These are phyloP conservation scores for Salix arbutifolia DNA, from an alignment of 345 rosid genomes.

Conservation along the genomic window DNA sequence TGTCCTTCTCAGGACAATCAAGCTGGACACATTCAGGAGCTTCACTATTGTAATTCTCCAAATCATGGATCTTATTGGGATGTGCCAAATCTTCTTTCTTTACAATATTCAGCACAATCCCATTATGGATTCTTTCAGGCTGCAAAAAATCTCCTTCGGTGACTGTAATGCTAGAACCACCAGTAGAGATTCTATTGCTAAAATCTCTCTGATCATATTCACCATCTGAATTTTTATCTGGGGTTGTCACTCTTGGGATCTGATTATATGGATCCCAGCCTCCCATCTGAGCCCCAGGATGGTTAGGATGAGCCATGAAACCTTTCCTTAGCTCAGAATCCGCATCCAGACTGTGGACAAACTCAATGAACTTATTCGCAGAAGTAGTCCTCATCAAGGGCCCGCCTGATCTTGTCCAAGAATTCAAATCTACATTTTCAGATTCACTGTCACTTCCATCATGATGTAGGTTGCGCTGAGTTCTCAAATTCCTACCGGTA, in stretches of 20 bases:
- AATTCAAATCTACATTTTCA: slow-evolving; percentile 60
- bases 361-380: slow-evolving; percentile 74
- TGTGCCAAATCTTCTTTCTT: slow-evolving; percentile 53
- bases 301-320: slow-evolving; percentile 42
- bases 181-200: slow-evolving; percentile 25
- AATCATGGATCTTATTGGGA: slow-evolving; percentile 32
- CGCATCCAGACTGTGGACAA: slow-evolving; percentile 61
- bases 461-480: slow-evolving; percentile 31
- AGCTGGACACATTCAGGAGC: slow-evolving; percentile 62
- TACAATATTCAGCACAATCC: slow-evolving; percentile 69
- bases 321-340: slow-evolving; percentile 54
- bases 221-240: slow-evolving; percentile 41
- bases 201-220: slow-evolving; percentile 44
- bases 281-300: slow-evolving; percentile 33
- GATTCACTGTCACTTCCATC: slow-evolving; percentile 90
- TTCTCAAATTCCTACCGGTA: slow-evolving; percentile 42
- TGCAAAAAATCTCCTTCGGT: slow-evolving; percentile 80
- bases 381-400: slow-evolving; percentile 96
- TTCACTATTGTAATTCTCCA: slow-evolving; percentile 38
- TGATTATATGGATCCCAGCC: slow-evolving; percentile 42
- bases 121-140: slow-evolving; percentile 63
- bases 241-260: slow-evolving; percentile 37
- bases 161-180: slow-evolving; percentile 55
- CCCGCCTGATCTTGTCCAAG: slow-evolving; percentile 97
- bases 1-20: slow-evolving; percentile 61